Evolutionary conservation across 805 yeast genomes (phyloP).

Genomic region (Metschnikowia matae): DNA sequence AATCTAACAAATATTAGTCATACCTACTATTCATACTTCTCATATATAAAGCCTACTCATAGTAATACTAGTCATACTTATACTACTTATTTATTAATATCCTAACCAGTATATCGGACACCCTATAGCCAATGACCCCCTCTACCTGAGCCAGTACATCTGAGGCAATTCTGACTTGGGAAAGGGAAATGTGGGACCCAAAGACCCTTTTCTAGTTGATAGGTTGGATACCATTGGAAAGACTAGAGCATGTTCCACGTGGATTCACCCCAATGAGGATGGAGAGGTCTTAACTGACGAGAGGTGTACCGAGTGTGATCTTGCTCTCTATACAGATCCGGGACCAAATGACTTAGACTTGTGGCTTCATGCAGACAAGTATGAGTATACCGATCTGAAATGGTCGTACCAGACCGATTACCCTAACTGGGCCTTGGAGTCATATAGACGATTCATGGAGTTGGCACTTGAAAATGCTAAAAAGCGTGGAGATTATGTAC

Average conservation of each 20-base stretch:
- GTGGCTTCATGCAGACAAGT: conserved; percentile 88
- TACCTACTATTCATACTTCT: too few species aligned
- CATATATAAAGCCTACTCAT: too few species aligned
- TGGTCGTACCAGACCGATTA: conserved; percentile 76
- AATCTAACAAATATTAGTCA: too few species aligned
- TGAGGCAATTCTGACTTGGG: conserved; percentile 79
- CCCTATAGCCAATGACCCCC: conserved; percentile 91
- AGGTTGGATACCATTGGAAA: conserved; percentile 68
- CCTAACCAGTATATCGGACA: conserved; percentile 80
- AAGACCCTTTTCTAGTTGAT: conserved; percentile 40
- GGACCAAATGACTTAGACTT: conserved; percentile 81
- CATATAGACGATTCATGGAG: conserved; percentile 61
- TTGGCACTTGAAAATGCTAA: conserved; percentile 73
- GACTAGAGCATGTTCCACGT: conserved; percentile 58
- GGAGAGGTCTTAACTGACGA: conserved; percentile 68
- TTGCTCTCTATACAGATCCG: conserved; percentile 79
- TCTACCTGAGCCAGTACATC: conserved; percentile 69
- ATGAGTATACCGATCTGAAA: conserved; percentile 50
- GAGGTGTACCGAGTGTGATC: conserved; percentile 61
- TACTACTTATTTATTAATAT: too few species aligned
- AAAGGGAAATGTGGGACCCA: conserved; percentile 48
- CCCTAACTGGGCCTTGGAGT: conserved; percentile 78
- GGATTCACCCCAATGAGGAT: conserved; percentile 52
- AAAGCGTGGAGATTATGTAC: conserved; percentile 78
- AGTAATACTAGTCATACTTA: too few species aligned